phyloP scores from a whole-genome alignment of 768 basidiomycete species.

The Phaeolepiota aurea region DNA sequence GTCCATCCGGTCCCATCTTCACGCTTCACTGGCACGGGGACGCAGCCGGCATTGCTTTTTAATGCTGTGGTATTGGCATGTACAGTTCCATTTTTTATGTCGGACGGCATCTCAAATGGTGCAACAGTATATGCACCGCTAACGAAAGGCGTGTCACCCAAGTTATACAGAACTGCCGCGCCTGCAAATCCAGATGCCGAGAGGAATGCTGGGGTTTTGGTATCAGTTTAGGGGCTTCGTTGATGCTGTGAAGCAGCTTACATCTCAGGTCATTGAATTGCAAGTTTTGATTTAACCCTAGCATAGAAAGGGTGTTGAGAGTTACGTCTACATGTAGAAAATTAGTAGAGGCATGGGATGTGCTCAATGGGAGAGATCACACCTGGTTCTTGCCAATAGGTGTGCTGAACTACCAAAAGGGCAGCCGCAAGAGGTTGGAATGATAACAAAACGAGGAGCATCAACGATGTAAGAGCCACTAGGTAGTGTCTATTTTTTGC shows the following conservation, averaged over 20 bases:
- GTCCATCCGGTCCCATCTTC: conserved; percentile 28
- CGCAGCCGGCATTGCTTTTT: conserved; percentile 36
- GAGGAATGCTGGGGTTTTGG: conserved; percentile 30
- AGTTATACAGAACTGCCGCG: conserved; percentile 36
- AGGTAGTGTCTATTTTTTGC: conserved; percentile 40
- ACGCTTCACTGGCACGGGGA: conserved; percentile 22
- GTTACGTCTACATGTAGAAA: conserved; percentile 21
- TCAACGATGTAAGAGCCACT: conserved; percentile 38
- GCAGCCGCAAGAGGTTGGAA: conserved; percentile 49
- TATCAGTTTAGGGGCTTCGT: neutral
- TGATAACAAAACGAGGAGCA: conserved; percentile 36
- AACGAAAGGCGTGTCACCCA: conserved; percentile 39
- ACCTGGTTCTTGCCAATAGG: conserved; percentile 35
- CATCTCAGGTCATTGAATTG: conserved; percentile 42
- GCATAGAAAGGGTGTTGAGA: conserved; percentile 23
- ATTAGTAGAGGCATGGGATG: too few relatives aligned
- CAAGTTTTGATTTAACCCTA: conserved; percentile 36
- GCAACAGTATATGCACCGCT: conserved; percentile 35
- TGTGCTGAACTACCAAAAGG: conserved; percentile 37
- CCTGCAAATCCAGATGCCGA: conserved; percentile 49
- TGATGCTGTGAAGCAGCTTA: conserved; percentile 14
- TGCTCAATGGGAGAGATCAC: neutral
- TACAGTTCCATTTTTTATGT: conserved; percentile 36
- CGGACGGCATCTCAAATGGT: conserved; percentile 33
- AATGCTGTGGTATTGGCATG: conserved; percentile 40